Evolutionary conservation across 805 yeast species (phyloP).

Genomic region (Saturnispora mendoncae): DNA sequence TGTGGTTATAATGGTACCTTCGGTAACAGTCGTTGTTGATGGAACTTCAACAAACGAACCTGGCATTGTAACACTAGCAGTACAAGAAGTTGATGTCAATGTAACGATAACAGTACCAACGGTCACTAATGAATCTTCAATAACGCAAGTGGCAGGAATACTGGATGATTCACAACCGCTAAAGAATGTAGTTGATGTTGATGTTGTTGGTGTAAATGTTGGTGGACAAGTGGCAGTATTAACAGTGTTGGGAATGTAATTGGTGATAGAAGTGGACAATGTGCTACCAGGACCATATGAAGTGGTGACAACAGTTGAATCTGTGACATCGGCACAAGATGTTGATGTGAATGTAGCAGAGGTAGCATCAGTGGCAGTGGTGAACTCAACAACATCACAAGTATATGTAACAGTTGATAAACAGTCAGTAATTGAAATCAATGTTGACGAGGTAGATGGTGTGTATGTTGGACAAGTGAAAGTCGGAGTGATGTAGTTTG

Average conservation of each 20-base stretch:
- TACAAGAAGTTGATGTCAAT: slow-evolving; percentile 10
- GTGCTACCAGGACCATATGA: background rate
- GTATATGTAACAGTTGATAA: background rate
- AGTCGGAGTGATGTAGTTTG: slow-evolving; percentile 1
- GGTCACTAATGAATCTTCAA: background rate
- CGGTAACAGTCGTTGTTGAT: background rate
- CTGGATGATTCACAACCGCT: background rate
- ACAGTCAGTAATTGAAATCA: background rate
- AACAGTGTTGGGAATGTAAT: background rate
- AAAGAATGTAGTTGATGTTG: slow-evolving; percentile 4
- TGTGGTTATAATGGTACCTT: background rate
- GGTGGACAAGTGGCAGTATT: slow-evolving; percentile 8
- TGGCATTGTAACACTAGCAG: slow-evolving; percentile 9
- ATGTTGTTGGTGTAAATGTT: slow-evolving; percentile 1
- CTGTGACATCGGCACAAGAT: slow-evolving; percentile 9
- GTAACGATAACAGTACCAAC: background rate
- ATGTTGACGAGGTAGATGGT: background rate
- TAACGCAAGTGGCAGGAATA: slow-evolving; percentile 1
- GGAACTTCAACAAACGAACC: slow-evolving; percentile 1
- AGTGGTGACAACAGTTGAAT: background rate
- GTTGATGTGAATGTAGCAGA: slow-evolving; percentile 6
- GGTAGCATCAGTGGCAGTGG: slow-evolving; percentile 4
- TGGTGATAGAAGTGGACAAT: slow-evolving; percentile 9
- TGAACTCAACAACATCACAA: background rate
- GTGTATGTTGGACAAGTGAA: slow-evolving; percentile 3